phyloP scores from a whole-genome alignment of 2,329 filamentous ascomycete genomes.

The Parastagonospora nodorum region DNA sequence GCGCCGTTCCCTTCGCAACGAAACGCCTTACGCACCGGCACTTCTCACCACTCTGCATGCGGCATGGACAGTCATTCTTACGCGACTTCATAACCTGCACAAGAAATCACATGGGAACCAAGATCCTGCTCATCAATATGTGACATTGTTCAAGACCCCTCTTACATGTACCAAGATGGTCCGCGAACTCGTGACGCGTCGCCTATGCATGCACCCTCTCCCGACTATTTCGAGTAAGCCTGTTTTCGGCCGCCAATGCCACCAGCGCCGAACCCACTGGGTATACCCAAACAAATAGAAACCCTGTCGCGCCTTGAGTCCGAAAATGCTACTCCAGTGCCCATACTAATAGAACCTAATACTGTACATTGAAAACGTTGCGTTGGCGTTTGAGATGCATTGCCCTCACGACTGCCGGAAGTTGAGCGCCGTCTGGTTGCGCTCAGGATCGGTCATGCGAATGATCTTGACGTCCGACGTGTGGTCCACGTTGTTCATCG shows the following conservation, averaged over 20 bases:
- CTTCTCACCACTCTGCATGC: not conserved
- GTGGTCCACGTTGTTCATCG: slow-evolving; percentile 59
- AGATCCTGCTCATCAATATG: too few relatives aligned
- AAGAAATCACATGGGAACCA: too few relatives aligned
- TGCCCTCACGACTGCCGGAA: slow-evolving; percentile 21
- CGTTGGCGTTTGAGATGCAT: not conserved
- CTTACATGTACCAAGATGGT: too few relatives aligned
- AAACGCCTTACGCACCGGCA: slow-evolving; percentile 7
- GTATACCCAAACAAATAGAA: slow-evolving; percentile 22
- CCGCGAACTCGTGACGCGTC: too few relatives aligned
- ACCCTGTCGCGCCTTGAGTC: not conserved
- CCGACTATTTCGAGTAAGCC: not conserved
- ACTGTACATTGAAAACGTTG: too few relatives aligned
- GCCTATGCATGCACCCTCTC: too few relatives aligned
- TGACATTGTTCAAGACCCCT: too few relatives aligned
- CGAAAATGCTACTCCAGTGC: too few relatives aligned
- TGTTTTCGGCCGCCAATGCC: not conserved
- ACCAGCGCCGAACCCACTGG: slow-evolving; percentile 16
- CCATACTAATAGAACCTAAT: too few relatives aligned
- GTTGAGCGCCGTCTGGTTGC: slow-evolving; percentile 53
- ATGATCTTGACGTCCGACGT: slow-evolving; percentile 77
- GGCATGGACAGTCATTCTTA: not conserved
- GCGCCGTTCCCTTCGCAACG: slow-evolving; percentile 17
- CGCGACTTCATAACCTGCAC: not conserved
- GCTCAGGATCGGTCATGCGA: slow-evolving; percentile 63